Evolutionary conservation across 306 rosid species (phyloP).

Genomic region (Comarum palustre): DNA sequence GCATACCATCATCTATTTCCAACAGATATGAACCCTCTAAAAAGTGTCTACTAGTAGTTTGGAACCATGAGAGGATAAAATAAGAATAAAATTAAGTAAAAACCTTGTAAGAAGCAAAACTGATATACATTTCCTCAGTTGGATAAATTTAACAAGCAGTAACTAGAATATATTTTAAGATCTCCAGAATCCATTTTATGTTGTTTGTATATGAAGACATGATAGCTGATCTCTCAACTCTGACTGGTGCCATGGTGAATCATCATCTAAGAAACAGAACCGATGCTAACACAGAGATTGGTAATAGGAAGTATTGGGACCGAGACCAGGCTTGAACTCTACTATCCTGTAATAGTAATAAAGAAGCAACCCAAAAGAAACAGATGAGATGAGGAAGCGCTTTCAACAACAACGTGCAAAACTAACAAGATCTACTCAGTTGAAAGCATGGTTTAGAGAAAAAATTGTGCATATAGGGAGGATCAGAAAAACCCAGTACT

Average conservation of each 20-base stretch:
- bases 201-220: conserved; percentile 18
- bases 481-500: background rate
- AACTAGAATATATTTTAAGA: conserved; percentile 32
- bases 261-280: conserved; percentile 48
- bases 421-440: background rate
- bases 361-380: conserved; percentile 9
- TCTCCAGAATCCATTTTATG: conserved; percentile 31
- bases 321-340: conserved; percentile 39
- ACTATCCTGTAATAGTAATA: conserved; percentile 47
- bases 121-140: conserved; percentile 35
- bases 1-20: background rate
- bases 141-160: conserved; percentile 27
- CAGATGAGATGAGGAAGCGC: conserved; percentile 6
- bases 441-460: background rate
- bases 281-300: conserved; percentile 38
- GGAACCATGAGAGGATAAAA: background rate
- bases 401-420: background rate
- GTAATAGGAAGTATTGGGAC: conserved; percentile 40
- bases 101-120: conserved; percentile 26
- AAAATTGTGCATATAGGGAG: background rate
- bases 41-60: background rate
- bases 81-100: conserved; percentile 6
- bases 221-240: conserved; percentile 25
- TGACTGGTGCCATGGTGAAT: conserved; percentile 4
- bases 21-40: background rate